Base-by-base conservation (phyloP, 2,329 filamentous ascomycete genomes). In the Pseudomassariella vexata region DNA sequence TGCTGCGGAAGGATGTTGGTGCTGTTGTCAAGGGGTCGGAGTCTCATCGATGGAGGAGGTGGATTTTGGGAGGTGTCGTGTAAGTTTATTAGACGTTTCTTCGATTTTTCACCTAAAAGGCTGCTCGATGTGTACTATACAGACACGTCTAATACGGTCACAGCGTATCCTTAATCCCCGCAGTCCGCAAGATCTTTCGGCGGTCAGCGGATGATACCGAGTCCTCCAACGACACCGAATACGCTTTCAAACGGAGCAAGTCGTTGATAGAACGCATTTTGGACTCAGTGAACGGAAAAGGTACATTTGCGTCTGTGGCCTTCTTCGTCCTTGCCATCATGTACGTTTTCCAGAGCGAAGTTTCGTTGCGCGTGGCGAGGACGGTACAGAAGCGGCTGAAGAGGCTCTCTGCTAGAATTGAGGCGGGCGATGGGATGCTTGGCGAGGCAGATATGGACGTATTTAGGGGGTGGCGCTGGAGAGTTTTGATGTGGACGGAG, bases 321-420 rank as follows among this genome's bases (percentile, higher is more conserved):
- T 66, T 73, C 40, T 66, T 77, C 19, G 69, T 77, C 3, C 68
- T 76, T 40, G 66, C 70, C 3, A 66, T 74, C 14, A 54, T 77
- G 23, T 76, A 73, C 48, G 64, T 77, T 9, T 78, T 78, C 40
- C 65, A 68, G 45, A 75, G 73, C 47, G 73, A 78, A 49, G 72
- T 78, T 14, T 62, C 68, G 32, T 48, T 77, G 28, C 64, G 71
- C 5, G 70, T 75, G 4, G 70, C 69, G 9, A 62, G 60, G 45
- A 76, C 71, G 4, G 52, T 73, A 12, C 58, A 62, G 19, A 69
- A 66, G 49, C 56, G 71, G 18, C 46, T 76, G 28, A 69, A 64
- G 54, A 60, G 59, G 28, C 59, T 77, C 6, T 53, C 56, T 18
- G 47, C 55, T 16, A 65, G 66, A 45, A 56, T 76, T 11, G 67